phyloP scores from a whole-genome alignment of 352 stramenopile genomes.

The Albugo laibachii region DNA sequence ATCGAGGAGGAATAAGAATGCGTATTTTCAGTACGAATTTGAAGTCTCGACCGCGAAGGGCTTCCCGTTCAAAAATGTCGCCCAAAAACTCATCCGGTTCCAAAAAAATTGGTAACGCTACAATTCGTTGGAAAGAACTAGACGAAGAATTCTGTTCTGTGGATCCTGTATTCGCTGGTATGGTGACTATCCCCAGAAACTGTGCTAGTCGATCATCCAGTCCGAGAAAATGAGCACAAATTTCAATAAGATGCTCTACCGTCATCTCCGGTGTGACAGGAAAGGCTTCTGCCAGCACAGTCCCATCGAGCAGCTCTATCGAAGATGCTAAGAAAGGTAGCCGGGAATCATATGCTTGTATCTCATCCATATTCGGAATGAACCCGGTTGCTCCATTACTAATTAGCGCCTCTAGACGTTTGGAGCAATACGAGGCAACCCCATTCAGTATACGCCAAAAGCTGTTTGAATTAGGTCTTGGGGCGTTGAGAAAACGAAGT shows the following conservation, averaged over 20 bases:
- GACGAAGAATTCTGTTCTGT: conserved; percentile 11
- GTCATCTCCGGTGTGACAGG: conserved; percentile 86
- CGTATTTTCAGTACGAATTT: conserved; percentile 88
- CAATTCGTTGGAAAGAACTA: conserved; percentile 64
- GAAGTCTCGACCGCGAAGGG: conserved; percentile 76
- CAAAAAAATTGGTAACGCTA: conserved; percentile 58
- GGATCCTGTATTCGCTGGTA: conserved; percentile 19
- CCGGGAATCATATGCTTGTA: conserved; percentile 83
- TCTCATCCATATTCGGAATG: conserved; percentile 85
- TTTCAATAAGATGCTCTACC: conserved; percentile 78
- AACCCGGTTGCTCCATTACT: conserved; percentile 81
- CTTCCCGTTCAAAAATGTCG: conserved; percentile 82
- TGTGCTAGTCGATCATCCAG: conserved; percentile 75
- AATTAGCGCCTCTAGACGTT: conserved; percentile 82
- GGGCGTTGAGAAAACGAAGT: conserved; percentile 77
- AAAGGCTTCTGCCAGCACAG: conserved; percentile 77
- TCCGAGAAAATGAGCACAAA: conserved; percentile 83
- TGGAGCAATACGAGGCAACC: conserved; percentile 82
- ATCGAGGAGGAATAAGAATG: conserved; percentile 32
- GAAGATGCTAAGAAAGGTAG: conserved; percentile 78
- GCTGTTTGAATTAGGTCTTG: conserved; percentile 45
- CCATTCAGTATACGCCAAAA: conserved; percentile 65
- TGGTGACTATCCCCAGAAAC: conserved; percentile 37
- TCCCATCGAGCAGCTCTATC: conserved; percentile 86
- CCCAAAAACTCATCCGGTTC: conserved; percentile 69